These are phyloP conservation scores for Gaeumannomyces tritici DNA, from an alignment of 2,329 filamentous ascomycete species.

Conservation along the genomic window DNA sequence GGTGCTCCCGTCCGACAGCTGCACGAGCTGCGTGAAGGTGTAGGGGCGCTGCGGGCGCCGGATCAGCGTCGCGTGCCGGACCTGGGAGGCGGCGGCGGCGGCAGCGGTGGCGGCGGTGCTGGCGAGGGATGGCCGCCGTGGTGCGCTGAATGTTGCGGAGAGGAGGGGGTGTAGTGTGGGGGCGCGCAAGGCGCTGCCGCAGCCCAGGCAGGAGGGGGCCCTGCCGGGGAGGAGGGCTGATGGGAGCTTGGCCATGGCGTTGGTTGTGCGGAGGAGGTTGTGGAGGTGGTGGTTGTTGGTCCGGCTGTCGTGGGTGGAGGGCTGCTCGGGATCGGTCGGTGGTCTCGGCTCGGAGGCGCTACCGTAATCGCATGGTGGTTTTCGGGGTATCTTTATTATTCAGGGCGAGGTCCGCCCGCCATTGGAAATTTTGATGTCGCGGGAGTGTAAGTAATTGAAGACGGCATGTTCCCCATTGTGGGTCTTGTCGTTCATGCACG, in stretches of 20 bases:
- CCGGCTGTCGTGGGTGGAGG: conserved; percentile 6
- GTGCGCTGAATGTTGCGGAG: conserved; percentile 6
- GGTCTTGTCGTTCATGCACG: not conserved
- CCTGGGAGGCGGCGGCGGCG: conserved; percentile 32
- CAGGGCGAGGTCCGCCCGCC: too few relatives aligned
- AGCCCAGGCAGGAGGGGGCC: conserved; percentile 17
- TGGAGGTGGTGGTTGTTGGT: conserved; percentile 5
- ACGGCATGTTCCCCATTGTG: not conserved
- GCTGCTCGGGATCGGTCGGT: not conserved
- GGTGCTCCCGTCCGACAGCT: conserved; percentile 81
- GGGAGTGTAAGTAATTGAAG: not conserved
- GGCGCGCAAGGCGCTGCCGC: conserved; percentile 11
- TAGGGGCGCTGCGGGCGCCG: conserved; percentile 85
- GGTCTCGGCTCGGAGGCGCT: not conserved
- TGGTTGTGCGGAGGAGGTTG: too few relatives aligned
- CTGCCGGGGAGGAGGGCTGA: conserved; percentile 18
- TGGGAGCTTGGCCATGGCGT: conserved; percentile 16
- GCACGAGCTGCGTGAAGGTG: conserved; percentile 93
- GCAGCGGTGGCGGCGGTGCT: conserved; percentile 12
- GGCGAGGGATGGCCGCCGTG: not conserved
- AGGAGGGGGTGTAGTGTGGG: conserved; percentile 11
- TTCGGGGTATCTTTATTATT: not conserved
- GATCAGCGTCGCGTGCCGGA: conserved; percentile 76
- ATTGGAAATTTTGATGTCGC: not conserved
- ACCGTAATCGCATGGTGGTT: not conserved